Conservation (phyloP, 2,329 filamentous ascomycete species). For the Scedosporium apiospermum region DNA sequence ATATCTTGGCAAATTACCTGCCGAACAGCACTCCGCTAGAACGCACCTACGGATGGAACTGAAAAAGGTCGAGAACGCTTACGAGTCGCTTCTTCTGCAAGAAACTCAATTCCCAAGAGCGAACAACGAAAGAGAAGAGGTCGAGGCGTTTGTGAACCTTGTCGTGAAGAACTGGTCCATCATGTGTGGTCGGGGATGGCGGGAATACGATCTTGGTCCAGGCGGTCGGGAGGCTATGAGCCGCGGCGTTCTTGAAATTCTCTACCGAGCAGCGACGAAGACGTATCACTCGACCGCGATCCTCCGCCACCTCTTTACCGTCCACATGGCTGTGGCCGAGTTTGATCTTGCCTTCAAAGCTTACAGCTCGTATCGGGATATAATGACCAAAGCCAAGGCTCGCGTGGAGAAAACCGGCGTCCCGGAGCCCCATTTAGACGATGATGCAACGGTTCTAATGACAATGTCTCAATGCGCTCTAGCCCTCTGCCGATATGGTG, state of each 20-base stretch:
- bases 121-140: conserved; percentile 64
- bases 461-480: conserved; percentile 74
- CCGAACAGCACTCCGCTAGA: conserved; percentile 42
- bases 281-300: conserved; percentile 93
- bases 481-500: conserved; percentile 75
- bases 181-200: conserved; percentile 71
- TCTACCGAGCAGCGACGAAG: conserved; percentile 85
- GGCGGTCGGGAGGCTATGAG: conserved; percentile 70
- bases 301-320: conserved; percentile 74
- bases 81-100: conserved; percentile 67
- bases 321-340: conserved; percentile 80
- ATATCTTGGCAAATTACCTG: conserved; percentile 27
- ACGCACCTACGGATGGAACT: conserved; percentile 65
- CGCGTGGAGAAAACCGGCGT: conserved; percentile 72
- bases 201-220: conserved; percentile 68
- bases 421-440: conserved; percentile 62
- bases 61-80: conserved; percentile 67
- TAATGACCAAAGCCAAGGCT: conserved; percentile 77
- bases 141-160: conserved; percentile 73
- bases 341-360: conserved; percentile 88
- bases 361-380: conserved; percentile 84
- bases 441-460: conserved; percentile 65
- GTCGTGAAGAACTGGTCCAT: conserved; percentile 80
- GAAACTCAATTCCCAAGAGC: conserved; percentile 81
- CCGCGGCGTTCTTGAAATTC: conserved; percentile 69